These are phyloP conservation scores for Cicer cuneatum DNA, from an alignment of 306 rosid genomes.

Conservation along the genomic window DNA sequence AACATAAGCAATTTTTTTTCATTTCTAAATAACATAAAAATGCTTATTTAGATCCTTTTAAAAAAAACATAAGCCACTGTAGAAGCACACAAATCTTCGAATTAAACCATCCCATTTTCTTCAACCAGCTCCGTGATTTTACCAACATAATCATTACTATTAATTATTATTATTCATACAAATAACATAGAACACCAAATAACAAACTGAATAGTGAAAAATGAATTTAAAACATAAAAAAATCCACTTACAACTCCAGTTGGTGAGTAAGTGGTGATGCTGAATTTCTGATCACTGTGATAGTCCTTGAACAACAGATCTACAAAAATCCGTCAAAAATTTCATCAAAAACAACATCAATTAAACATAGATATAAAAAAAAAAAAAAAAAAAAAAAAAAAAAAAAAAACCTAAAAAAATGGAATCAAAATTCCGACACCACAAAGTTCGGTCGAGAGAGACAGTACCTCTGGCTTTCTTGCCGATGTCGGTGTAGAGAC, in stretches of 20 bases:
- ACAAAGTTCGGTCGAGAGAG: neutral
- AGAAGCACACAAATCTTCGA: neutral
- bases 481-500: constrained; percentile 94
- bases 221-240: neutral
- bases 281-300: constrained; percentile 91
- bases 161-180: neutral
- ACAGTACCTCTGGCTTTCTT: constrained; percentile 77
- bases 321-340: constrained; percentile 45
- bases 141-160: neutral
- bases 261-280: constrained; percentile 85
- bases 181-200: neutral
- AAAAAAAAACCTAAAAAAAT: neutral
- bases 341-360: constrained; percentile 42
- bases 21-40: neutral
- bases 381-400: neutral
- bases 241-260: constrained; percentile 82
- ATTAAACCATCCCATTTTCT: neutral
- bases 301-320: constrained; percentile 92
- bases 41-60: neutral
- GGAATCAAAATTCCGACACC: neutral
- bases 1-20: neutral
- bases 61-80: neutral
- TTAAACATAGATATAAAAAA: constrained; percentile 24
- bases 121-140: constrained; percentile 2
- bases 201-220: constrained; percentile 7